These are phyloP conservation scores for Nicotiana benthamiana DNA, from an alignment of 257 asterid genomes.

Conservation along the genomic window DNA sequence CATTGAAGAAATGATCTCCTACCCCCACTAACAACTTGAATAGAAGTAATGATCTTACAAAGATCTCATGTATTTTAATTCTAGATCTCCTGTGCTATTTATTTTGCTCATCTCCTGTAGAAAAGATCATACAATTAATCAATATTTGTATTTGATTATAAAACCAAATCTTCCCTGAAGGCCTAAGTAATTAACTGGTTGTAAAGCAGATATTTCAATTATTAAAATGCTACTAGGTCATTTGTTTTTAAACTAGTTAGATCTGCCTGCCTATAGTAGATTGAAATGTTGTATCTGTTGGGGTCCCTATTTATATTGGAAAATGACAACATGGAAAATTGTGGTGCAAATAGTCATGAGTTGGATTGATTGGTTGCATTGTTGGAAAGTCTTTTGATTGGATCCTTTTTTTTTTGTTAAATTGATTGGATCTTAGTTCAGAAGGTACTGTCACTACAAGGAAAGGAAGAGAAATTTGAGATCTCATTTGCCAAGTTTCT, in stretches of 20 bases:
- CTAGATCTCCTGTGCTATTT: no score
- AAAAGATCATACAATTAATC: no score
- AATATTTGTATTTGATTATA: no score
- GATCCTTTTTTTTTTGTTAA: no score
- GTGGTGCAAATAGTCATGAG: neutral
- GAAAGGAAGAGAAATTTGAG: neutral
- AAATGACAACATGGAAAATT: neutral
- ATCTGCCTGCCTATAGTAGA: neutral
- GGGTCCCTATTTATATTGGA: neutral
- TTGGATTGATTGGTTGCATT: neutral
- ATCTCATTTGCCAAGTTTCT: neutral
- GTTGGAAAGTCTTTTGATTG: neutral
- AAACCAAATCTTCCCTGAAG: no score
- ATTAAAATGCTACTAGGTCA: neutral
- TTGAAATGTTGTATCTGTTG: neutral
- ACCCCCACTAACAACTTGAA: no score
- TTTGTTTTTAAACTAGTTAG: neutral
- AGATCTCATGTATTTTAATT: no score
- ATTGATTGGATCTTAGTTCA: neutral
- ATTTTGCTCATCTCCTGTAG: no score
- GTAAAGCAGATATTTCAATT: neutral
- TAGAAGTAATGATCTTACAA: no score
- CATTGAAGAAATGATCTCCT: no score
- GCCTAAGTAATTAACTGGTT: neutral
- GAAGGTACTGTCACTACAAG: neutral